Conservation (phyloP, 2,329 filamentous ascomycete genomes). For the Byssochlamys sp. region DNA sequence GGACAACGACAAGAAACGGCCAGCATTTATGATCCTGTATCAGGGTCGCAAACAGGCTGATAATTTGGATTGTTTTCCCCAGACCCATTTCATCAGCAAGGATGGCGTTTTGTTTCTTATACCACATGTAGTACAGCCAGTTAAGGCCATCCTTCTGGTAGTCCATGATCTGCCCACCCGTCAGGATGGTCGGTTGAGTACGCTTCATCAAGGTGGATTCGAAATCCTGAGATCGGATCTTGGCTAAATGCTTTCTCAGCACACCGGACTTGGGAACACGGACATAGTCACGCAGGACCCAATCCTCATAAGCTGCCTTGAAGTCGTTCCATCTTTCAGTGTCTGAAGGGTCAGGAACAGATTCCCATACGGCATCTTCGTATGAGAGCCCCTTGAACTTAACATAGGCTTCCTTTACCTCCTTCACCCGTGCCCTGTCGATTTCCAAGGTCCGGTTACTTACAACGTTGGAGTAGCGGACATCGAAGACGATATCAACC, state of each 20-base stretch:
- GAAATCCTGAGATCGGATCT: constrained; percentile 60
- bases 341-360: constrained; percentile 57
- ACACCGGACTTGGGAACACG: constrained; percentile 44
- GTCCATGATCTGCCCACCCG: constrained; percentile 74
- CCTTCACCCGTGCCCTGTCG: constrained; percentile 60
- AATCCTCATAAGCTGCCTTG: constrained; percentile 73
- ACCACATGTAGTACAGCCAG: constrained; percentile 89
- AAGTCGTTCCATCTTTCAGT: constrained; percentile 66
- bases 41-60: constrained; percentile 68
- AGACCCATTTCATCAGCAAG: constrained; percentile 97
- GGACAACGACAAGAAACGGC: constrained; percentile 86
- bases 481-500: constrained; percentile 79
- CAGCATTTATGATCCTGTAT: constrained; percentile 64
- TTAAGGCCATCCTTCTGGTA: constrained; percentile 91
- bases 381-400: constrained; percentile 91
- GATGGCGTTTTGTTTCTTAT: constrained; percentile 71
- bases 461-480: constrained; percentile 57
- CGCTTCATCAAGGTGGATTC: constrained; percentile 55
- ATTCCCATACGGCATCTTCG: constrained; percentile 84
- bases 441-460: constrained; percentile 52
- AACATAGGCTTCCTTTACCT: constrained; percentile 65
- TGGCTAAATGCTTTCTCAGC: constrained; percentile 58
- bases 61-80: constrained; percentile 91
- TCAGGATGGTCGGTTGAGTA: constrained; percentile 62
- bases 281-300: constrained; percentile 69